Evolutionary conservation across 2,329 filamentous ascomycete species (phyloP), one percentile per base, ranked within the genome.

Genomic region (Cladosporium sp.): DNA sequence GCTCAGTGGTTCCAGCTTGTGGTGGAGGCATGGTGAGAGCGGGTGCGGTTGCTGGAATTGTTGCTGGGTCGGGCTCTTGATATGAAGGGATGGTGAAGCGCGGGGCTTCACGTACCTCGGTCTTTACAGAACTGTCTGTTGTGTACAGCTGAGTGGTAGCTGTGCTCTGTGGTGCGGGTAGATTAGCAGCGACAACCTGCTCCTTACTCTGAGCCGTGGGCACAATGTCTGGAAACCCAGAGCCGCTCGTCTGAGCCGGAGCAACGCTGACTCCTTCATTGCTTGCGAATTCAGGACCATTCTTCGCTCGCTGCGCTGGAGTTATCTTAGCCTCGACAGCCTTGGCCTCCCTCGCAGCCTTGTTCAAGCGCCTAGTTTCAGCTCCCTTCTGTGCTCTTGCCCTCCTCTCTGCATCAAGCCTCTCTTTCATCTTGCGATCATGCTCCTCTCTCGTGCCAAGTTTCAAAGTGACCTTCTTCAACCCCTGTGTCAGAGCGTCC

Each of bases 401-500:
- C 33, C 59, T 33, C 11, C 62, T 53, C 43, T 73, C 66, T n/a
- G 61, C 71, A 59, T 79, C 75, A 18, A 75, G 67, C 7, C 70
- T 72, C 22, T 66, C 65, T 41, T 56, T 60, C 35, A 61, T 54
- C 48, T 61, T 64, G 3, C 59, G 60, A 40, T 79, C 76, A 53
- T 82, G 72, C 58, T 82, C 78, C 58, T 82, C 78, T 18, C 73
- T 73, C 0, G 77, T 72, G 0, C 78, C 78, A 45, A 83, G 69
- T 54, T 80, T 82, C 41, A 84, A 61, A 18, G 79, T 82, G 49
- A 84, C 77, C 22, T 76, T 76, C 59, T 78, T 78, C 53, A 83
- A 62, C 3, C 76, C 77, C 3, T 72, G 69, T 1, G 77, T 70
- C 20, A 82, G 62, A 15, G 67, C 68, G 38, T 82, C 78, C 38